Evolutionary conservation across 2,329 filamentous ascomycete genomes (phyloP).

Genomic region (Colletotrichum cuscutae): DNA sequence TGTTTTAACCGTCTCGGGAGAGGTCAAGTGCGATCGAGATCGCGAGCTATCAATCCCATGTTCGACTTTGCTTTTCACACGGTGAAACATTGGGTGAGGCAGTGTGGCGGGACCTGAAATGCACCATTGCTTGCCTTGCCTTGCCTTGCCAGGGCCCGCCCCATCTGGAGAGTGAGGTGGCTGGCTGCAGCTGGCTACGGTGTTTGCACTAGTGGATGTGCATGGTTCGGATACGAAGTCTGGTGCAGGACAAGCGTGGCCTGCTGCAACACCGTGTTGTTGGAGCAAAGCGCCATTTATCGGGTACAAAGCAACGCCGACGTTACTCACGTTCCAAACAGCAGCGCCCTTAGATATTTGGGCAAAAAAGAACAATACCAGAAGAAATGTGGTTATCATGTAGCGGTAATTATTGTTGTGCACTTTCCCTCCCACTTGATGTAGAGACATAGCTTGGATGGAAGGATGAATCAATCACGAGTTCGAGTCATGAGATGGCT

Average conservation of each 20-base stretch:
- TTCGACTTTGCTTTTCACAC: conserved; percentile 17
- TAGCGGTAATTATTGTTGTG: too few relatives aligned
- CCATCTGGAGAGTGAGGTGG: not conserved
- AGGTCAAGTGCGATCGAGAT: not conserved
- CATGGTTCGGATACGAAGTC: not conserved
- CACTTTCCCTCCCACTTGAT: too few relatives aligned
- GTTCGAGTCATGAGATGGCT: not conserved
- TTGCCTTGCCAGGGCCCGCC: not conserved
- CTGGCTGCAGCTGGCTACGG: not conserved
- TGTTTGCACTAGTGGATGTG: not conserved
- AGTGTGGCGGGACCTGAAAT: conserved; percentile 10
- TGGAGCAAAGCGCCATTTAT: not conserved
- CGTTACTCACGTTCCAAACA: not conserved
- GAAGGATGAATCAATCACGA: too few relatives aligned
- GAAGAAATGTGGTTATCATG: too few relatives aligned
- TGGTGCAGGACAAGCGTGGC: not conserved
- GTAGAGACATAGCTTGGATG: too few relatives aligned
- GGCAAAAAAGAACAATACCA: too few relatives aligned
- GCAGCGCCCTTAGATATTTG: not conserved
- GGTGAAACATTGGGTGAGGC: conserved; percentile 27
- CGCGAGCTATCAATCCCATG: not conserved
- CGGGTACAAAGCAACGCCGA: not conserved
- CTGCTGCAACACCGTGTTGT: not conserved
- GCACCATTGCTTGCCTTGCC: not conserved
- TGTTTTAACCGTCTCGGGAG: not conserved